Evolutionary conservation across 805 yeast species (phyloP).

Genomic region (Jamesozyma spencerorum): DNA sequence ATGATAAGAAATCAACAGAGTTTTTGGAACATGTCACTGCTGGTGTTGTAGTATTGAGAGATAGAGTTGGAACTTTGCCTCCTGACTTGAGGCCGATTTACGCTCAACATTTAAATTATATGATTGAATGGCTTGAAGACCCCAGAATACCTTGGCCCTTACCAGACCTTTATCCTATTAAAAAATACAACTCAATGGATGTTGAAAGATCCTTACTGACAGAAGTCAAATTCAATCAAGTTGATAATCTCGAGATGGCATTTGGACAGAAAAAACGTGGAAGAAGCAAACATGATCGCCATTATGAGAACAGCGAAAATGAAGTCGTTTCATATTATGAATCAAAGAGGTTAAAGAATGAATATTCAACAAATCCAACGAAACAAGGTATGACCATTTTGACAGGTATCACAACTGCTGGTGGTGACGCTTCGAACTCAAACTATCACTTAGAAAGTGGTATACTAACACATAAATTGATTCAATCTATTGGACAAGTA

Average conservation of each 20-base stretch:
- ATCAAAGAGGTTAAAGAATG: constrained; percentile 51
- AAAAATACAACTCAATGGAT: constrained; percentile 56
- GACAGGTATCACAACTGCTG: constrained; percentile 41
- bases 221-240: constrained; percentile 53
- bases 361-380: constrained; percentile 62
- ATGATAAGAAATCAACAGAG: constrained; percentile 28
- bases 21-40: constrained; percentile 65
- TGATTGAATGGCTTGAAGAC: constrained; percentile 52
- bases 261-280: constrained; percentile 22
- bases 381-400: constrained; percentile 41
- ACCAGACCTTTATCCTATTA: constrained; percentile 60
- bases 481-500: constrained; percentile 45
- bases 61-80: constrained; percentile 72
- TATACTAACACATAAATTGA: constrained; percentile 53
- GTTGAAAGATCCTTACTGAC: constrained; percentile 71
- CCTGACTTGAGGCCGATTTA: constrained; percentile 71
- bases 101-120: constrained; percentile 51
- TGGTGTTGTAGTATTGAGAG: constrained; percentile 73
- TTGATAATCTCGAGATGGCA: constrained; percentile 35
- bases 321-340: constrained; percentile 39
- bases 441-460: constrained; percentile 30
- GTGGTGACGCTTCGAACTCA: constrained; percentile 29
- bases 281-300: constrained; percentile 12
- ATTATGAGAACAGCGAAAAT: constrained; percentile 5
- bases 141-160: constrained; percentile 57